Percentiles rank a stretch among this genome's conserved stretches.
Evolutionary conservation across 2,329 filamentous ascomycete species (phyloP).

Genomic region (Sordariomycetes sp.): DNA sequence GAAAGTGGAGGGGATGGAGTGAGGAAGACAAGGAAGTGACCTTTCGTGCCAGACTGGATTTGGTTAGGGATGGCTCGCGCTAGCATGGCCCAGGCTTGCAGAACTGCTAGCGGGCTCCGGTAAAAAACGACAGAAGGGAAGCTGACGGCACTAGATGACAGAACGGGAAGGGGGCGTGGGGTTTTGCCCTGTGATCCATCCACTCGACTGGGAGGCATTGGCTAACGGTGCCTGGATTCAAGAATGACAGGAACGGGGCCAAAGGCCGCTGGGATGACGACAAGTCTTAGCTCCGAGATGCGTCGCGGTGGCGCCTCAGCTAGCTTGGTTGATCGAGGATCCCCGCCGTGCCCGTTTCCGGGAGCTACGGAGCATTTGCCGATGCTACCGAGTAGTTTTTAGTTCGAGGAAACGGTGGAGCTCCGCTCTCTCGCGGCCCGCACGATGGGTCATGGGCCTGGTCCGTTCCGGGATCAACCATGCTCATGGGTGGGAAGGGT

Average conservation of each 20-base stretch:
- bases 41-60: not conserved
- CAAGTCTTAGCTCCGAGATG: not conserved
- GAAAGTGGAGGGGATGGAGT: not conserved
- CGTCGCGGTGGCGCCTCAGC: not conserved
- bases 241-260: not conserved
- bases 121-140: not conserved
- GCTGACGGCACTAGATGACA: not conserved
- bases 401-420: too few relatives aligned
- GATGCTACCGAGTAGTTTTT: too few relatives aligned
- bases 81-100: not conserved
- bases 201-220: not conserved
- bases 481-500: too few relatives aligned
- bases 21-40: not conserved
- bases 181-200: not conserved
- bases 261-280: not conserved
- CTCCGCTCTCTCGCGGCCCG: too few relatives aligned
- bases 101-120: not conserved
- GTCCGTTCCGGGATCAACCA: too few relatives aligned
- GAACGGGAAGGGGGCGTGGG: not conserved
- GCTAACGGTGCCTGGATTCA: not conserved
- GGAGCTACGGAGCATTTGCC: not conserved
- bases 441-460: too few relatives aligned
- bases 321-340: not conserved
- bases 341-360: not conserved
- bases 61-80: not conserved